A percentile compares a stretch with the other conserved stretches of the same genome.
Conservation (phyloP, 805 yeast genomes). For the Wickerhamiella allomyrinae region DNA sequence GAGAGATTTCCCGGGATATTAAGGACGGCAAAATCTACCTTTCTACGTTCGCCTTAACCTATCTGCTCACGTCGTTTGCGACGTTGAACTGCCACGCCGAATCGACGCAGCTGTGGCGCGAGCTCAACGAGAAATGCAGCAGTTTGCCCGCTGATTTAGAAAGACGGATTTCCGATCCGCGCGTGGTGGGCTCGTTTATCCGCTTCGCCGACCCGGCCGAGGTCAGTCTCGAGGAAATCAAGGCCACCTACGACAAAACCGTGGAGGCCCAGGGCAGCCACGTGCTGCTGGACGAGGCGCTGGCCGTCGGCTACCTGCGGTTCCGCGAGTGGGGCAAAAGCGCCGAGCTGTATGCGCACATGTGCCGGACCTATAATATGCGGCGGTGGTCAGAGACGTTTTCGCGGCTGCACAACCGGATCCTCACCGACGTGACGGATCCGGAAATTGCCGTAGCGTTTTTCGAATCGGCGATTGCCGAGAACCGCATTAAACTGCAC, state of each 20-base stretch:
- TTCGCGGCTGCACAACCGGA: slow-evolving; percentile 16
- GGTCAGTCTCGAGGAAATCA: slow-evolving; percentile 14
- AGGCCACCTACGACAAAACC: slow-evolving; percentile 12
- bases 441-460: slow-evolving; percentile 12
- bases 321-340: slow-evolving; percentile 12
- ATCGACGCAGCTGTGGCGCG: slow-evolving; percentile 15
- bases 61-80: slow-evolving; percentile 16
- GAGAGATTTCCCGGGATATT: slow-evolving; percentile 15
- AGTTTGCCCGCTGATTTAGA: slow-evolving; percentile 2
- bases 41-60: slow-evolving; percentile 15
- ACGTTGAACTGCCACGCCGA: slow-evolving; percentile 12
- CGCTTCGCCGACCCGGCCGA: slow-evolving; percentile 14
- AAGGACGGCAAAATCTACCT: slow-evolving; percentile 12
- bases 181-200: slow-evolving; percentile 17
- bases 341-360: slow-evolving; percentile 14
- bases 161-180: slow-evolving; percentile 12
- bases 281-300: slow-evolving; percentile 17
- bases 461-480: slow-evolving; percentile 12
- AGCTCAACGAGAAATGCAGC: slow-evolving; percentile 5
- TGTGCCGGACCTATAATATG: slow-evolving; percentile 11
- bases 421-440: slow-evolving; percentile 14
- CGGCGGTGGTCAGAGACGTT: slow-evolving; percentile 8
- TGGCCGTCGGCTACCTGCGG: slow-evolving; percentile 12
- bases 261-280: slow-evolving; percentile 13
- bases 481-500: slow-evolving; percentile 13